Evolutionary conservation across 441 rosid genomes (phyloP).

Genomic region (Pelargonium australe): DNA sequence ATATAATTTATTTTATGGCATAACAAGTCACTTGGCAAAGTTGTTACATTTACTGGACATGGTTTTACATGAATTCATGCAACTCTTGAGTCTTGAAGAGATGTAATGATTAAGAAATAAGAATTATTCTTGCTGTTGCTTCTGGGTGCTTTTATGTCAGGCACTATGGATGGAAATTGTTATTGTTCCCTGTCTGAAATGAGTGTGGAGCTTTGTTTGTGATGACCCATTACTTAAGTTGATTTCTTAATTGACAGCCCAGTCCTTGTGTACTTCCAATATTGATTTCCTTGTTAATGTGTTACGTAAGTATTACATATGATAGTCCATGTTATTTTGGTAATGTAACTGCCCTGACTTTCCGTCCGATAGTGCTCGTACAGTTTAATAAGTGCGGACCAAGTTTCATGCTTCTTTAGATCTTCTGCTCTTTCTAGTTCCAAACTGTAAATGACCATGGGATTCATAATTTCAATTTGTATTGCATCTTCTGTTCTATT

Average conservation of each 20-base stretch:
- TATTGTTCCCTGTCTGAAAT: background rate
- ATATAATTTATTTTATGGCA: background rate
- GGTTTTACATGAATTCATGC: background rate
- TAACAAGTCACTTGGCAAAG: too few relatives aligned
- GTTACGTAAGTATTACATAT: too few relatives aligned
- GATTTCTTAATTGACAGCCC: background rate
- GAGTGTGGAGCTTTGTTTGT: background rate
- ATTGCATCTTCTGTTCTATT: background rate
- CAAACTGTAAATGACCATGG: background rate
- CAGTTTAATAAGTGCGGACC: background rate
- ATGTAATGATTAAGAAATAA: conserved; percentile 1
- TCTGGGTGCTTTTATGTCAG: background rate
- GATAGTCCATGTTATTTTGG: background rate
- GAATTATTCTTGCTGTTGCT: background rate
- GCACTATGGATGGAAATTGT: background rate
- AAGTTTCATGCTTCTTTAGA: background rate
- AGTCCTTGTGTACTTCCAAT: background rate
- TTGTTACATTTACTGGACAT: background rate
- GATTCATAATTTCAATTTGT: background rate
- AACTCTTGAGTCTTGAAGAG: background rate
- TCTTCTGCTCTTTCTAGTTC: background rate
- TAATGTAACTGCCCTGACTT: background rate
- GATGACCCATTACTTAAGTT: background rate
- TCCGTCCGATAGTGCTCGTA: background rate
- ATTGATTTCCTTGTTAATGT: background rate